Evolutionary conservation across 352 stramenopile species (phyloP), one percentile per base, ranked within the genome.

Genomic region (Globisporangium orthogonon): DNA sequence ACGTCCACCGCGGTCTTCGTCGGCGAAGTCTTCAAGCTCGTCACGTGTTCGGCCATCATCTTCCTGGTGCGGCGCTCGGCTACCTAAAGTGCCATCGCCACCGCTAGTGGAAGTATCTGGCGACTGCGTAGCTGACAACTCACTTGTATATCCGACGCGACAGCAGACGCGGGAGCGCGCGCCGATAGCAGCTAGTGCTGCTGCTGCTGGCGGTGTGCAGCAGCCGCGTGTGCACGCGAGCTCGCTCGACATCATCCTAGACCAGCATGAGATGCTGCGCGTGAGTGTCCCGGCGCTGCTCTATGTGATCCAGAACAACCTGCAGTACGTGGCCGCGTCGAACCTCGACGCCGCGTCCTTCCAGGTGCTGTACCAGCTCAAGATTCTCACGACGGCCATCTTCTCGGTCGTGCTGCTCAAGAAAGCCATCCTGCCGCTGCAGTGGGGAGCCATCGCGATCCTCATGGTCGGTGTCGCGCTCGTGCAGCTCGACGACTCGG

Each of bases 341-440:
- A 91, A 94, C 58, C 68, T 94, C 51, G 84, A 94, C 54, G 81
- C 83, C 6, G 73, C 81, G 44, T 78, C 78, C 13, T 94, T 91
- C 60, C 83, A 94, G 60, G 73, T 94, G 61, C 75, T 89, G 49
- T 91, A 89, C 71, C 84, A 94, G 69, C 78, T 94, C 66, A 94
- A 94, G 70, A 94, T 94, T 69, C 70, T 92, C 35, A 92, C 84
- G 13, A 94, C 84, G 9, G 82, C 84, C 43, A 71, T 92, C 43
- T 94, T 94, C 66, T 91, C 81, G n/a, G 81, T 92, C n/a, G 49
- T 86, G 4, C 61, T 94, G 53, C 70, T 94, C 55, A 65, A 76
- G 52, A 89, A 83, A 50, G 68, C 66, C 18, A 83, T 94, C 60
- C 54, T 91, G 49, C 63, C 70, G n/a, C 65, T 84, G 44, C 84